A percentile compares a stretch with the other conserved stretches of the same genome.
These are phyloP conservation scores for Silene coronaria DNA, from an alignment of 179 eudicot species.

Conservation along the genomic window DNA sequence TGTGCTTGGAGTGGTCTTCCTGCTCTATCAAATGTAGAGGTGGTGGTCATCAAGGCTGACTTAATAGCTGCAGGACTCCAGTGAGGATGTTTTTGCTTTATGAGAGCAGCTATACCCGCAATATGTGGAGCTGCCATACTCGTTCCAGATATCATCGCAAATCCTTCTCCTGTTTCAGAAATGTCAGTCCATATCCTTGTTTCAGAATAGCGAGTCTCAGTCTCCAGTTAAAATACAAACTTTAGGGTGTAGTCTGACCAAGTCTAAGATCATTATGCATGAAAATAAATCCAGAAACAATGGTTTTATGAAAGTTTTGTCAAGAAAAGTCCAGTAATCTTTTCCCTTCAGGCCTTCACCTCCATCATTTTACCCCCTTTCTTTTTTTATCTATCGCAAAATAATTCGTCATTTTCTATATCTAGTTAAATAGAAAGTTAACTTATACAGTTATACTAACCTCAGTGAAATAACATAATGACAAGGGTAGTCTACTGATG, in stretches of 20 bases:
- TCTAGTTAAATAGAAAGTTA: not conserved
- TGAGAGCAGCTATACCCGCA: conserved; percentile 84
- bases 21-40: conserved; percentile 60
- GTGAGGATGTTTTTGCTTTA: conserved; percentile 79
- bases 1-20: conserved; percentile 77
- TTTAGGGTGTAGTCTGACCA: not conserved
- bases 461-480: not conserved
- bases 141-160: conserved; percentile 91
- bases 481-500: not conserved
- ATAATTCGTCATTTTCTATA: not conserved
- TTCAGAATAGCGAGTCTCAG: not conserved
- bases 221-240: not conserved
- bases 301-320: not conserved
- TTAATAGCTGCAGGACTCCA: conserved; percentile 99
- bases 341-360: not conserved
- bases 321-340: not conserved
- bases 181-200: not conserved
- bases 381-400: too few species aligned
- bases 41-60: conserved; percentile 87
- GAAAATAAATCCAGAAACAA: not conserved
- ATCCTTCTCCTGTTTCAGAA: conserved; percentile 64
- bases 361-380: not conserved
- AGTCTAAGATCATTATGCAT: not conserved
- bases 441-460: too few species aligned
- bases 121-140: conserved; percentile 99